Conservation (phyloP, 176 grass and related monocot species). For the Carex cristatella region DNA sequence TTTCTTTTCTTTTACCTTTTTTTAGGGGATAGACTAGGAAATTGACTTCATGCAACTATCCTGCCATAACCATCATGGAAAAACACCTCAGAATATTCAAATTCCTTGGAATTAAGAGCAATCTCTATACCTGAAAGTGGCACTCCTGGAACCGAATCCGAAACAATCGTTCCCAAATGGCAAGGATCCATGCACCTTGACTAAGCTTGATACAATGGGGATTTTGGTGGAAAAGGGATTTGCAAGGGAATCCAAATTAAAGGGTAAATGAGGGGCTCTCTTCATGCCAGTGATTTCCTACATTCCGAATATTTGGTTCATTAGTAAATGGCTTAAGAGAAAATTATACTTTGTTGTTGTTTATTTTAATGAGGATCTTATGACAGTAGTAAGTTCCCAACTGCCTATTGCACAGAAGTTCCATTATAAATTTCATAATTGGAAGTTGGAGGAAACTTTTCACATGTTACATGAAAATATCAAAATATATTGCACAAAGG, state of each 20-base stretch:
- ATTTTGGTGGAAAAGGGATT: constrained; percentile 14
- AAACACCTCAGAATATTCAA: neutral
- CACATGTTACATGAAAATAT: constrained; percentile 2
- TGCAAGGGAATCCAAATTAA: constrained; percentile 39
- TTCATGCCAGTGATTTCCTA: constrained; percentile 46
- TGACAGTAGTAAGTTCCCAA: neutral
- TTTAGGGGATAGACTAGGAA: neutral
- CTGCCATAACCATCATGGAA: neutral
- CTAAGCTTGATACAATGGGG: neutral
- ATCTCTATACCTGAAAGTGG: constrained; percentile 11
- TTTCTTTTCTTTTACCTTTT: neutral
- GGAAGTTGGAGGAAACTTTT: neutral
- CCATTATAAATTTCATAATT: neutral
- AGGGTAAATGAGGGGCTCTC: constrained; percentile 35
- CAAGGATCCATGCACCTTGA: constrained; percentile 14
- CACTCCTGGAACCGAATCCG: neutral
- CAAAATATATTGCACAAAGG: neutral
- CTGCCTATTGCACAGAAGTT: neutral
- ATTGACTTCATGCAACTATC: neutral
- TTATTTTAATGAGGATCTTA: neutral
- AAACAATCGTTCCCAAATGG: constrained; percentile 2
- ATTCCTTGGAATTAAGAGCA: neutral
- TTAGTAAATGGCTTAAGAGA: neutral
- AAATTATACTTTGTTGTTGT: neutral
- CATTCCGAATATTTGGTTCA: constrained; percentile 38